Conservation (phyloP, 169 alveolate species). For the Sarcocystis neurona region DNA sequence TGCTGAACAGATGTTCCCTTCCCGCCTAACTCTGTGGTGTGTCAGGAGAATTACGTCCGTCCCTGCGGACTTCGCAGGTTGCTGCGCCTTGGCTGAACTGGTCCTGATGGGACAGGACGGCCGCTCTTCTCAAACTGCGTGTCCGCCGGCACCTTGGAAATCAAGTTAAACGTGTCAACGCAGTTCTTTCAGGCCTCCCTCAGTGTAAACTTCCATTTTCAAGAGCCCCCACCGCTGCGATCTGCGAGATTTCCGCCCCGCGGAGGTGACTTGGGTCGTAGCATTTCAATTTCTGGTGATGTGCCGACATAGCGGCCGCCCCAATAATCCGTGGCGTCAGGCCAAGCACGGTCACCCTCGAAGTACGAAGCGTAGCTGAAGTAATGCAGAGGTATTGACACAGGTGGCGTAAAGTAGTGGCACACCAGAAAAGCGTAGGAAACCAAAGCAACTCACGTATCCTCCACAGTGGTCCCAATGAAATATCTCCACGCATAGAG, state of each 20-base stretch:
- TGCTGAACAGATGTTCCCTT: too few relatives aligned
- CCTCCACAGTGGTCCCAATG: background rate
- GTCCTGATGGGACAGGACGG: too few relatives aligned
- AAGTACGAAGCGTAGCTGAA: slow-evolving; percentile 52
- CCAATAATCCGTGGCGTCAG: background rate
- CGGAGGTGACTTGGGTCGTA: slow-evolving; percentile 54
- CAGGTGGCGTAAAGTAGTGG: background rate
- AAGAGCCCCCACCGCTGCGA: slow-evolving; percentile 9
- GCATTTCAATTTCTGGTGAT: slow-evolving; percentile 40
- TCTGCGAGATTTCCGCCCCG: background rate
- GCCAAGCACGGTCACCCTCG: slow-evolving; percentile 59
- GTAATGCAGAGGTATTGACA: background rate
- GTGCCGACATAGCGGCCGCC: slow-evolving; percentile 60
- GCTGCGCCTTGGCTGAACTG: too few relatives aligned
- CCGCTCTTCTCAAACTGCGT: too few relatives aligned
- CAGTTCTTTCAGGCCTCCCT: too few relatives aligned
- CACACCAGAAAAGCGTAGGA: background rate
- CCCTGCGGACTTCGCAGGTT: too few relatives aligned
- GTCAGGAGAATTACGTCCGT: too few relatives aligned
- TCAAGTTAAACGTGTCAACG: too few relatives aligned
- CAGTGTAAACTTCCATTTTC: background rate
- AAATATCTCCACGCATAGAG: background rate
- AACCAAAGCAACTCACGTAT: background rate
- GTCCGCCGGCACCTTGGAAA: too few relatives aligned
- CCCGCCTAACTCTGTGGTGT: too few relatives aligned